Evolutionary conservation across 331 rosid genomes (phyloP).

Genomic region (Ulmus americana): DNA sequence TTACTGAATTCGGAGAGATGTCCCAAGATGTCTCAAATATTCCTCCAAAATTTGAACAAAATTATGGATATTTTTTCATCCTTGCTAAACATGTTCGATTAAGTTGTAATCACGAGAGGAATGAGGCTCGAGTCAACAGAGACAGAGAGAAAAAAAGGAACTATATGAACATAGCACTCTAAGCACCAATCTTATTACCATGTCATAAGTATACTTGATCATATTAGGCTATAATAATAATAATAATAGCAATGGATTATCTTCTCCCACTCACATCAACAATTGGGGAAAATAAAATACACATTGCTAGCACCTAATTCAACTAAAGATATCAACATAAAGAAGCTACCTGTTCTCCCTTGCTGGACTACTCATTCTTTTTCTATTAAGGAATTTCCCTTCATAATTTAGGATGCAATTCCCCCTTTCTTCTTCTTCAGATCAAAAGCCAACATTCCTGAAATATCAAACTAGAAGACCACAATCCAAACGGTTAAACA

Average conservation of each 20-base stretch:
- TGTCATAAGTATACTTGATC: constrained; percentile 20
- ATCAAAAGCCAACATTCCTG: constrained; percentile 12
- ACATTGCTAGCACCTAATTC: constrained; percentile 14
- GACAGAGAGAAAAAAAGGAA: too few relatives aligned
- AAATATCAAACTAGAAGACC: constrained; percentile 16
- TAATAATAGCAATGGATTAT: constrained; percentile 7
- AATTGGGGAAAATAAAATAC: constrained; percentile 24
- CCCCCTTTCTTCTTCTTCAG: constrained; percentile 23
- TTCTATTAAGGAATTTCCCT: constrained; percentile 28
- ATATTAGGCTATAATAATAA: neutral
- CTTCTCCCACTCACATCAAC: constrained; percentile 25
- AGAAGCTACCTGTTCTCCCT: constrained; percentile 29
- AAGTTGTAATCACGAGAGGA: too few relatives aligned
- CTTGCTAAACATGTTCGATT: too few relatives aligned
- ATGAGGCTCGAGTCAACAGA: too few relatives aligned
- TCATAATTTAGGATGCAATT: constrained; percentile 23
- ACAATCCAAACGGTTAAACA: constrained; percentile 9
- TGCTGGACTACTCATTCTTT: constrained; percentile 15
- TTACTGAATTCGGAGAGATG: too few relatives aligned
- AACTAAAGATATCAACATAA: constrained; percentile 23
- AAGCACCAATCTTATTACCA: constrained; percentile 1
- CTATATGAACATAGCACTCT: neutral
- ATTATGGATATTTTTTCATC: too few relatives aligned
- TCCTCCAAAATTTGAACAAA: too few relatives aligned
- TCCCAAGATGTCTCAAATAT: too few relatives aligned